Base-by-base conservation (phyloP, 768 basidiomycete species). In the Macrolepiota albuminosa region DNA sequence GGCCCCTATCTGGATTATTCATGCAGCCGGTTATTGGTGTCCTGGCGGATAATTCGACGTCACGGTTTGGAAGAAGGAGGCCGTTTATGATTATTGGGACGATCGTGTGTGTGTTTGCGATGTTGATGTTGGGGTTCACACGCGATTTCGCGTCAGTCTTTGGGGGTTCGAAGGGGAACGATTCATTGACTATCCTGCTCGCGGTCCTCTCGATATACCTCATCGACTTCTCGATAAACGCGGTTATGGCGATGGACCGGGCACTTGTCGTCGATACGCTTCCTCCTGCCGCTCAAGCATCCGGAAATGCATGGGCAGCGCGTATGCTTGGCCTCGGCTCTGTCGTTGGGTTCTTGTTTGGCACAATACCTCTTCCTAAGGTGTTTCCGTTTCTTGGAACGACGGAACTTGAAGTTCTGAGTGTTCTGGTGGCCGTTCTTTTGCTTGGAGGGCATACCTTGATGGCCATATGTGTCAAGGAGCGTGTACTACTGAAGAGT, bases 281-380 rank as follows among this genome's bases (percentile, higher is more conserved):
- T 4, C 88, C 93, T 0, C 75, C 89, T 0, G 69, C 81, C 1
- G 77, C 84, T 29, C 95, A 98, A 70, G 85, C 94, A 6, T 76
- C 82, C 9, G 95, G 91, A 0, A 97, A 95, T 68, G 95, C 95
- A 0, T 98, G 95, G 95, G 95, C 93, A 0, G 93, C 91, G 0
- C 78, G 89, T n/a, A 95, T 97, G 93, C 75, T 90, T 48, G 92
- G 91, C 1, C 67, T 95, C 31, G 95, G 95, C 11, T 86, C 90
- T 57, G 87, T 96, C 0, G 76, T 86, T 2, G 95, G 94, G 0
- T 96, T 95, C 71, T 96, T 91, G 67, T 79, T 92, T 18, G 94
- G 93, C 8, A 91, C 90, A 63, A 75, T 95, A 29, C 83, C 95
- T 65, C 81, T 98, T 18, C 85, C 88, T 0, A 70, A 72, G 4